Conservation (phyloP, 2,329 filamentous ascomycete genomes). For the Fusarium longipes region DNA sequence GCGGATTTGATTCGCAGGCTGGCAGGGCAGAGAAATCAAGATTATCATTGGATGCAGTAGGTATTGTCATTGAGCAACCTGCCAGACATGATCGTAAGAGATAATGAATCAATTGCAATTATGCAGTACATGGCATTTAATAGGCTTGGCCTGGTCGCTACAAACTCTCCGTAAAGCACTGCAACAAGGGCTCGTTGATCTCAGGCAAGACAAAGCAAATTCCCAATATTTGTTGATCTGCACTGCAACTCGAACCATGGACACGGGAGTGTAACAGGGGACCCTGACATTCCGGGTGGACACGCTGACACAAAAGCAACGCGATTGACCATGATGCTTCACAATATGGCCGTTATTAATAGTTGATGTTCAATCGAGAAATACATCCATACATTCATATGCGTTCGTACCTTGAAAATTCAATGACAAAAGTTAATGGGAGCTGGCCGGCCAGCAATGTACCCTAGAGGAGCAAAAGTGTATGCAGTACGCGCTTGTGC, state of each 20-base stretch:
- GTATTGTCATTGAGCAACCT: background rate
- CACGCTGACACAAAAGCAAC: slow-evolving; percentile 24
- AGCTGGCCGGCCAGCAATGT: background rate
- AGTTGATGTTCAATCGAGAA: background rate
- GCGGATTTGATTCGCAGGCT: slow-evolving; percentile 10
- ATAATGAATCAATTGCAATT: background rate
- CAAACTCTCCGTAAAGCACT: background rate
- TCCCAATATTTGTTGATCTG: slow-evolving; percentile 32
- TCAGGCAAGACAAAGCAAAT: slow-evolving; percentile 18
- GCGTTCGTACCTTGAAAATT: background rate
- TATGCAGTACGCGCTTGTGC: background rate
- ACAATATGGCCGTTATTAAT: background rate
- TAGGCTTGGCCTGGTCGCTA: background rate
- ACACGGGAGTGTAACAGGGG: slow-evolving; percentile 33
- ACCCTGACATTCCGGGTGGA: slow-evolving; percentile 18
- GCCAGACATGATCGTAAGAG: background rate
- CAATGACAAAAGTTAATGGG: background rate
- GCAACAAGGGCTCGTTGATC: slow-evolving; percentile 1
- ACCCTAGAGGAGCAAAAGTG: slow-evolving; percentile 1
- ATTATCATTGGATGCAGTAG: slow-evolving; percentile 12
- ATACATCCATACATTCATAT: background rate
- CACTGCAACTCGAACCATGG: slow-evolving; percentile 37
- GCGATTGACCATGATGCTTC: slow-evolving; percentile 11
- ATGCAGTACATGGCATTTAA: background rate
- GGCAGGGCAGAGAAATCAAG: slow-evolving; percentile 3